phyloP scores from a whole-genome alignment of 139 green algal genomes.

The Coelastrella sp. region DNA sequence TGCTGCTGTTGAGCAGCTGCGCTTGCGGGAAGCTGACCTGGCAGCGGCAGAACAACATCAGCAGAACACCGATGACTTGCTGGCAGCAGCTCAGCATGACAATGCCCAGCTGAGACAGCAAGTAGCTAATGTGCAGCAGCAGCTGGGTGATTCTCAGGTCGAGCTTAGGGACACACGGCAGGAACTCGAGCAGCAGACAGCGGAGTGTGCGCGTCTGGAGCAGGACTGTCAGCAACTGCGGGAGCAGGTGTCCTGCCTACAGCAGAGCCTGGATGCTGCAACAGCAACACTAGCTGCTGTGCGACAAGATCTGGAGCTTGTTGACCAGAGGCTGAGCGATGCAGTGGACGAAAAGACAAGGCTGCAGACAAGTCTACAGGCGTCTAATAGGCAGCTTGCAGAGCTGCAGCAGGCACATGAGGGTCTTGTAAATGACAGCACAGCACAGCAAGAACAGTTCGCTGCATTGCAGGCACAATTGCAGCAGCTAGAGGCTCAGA shows the following conservation, averaged over 20 bases:
- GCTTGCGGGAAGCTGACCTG: not conserved
- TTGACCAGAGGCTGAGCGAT: not conserved
- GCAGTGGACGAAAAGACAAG: not conserved
- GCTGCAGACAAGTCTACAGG: not conserved
- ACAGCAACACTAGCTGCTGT: not conserved
- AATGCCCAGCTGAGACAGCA: conserved; percentile 16
- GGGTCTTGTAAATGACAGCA: not conserved
- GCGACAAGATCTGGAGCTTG: conserved; percentile 13
- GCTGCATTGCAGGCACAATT: not conserved
- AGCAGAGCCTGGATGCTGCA: not conserved
- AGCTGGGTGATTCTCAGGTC: not conserved
- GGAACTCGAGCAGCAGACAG: conserved; percentile 4
- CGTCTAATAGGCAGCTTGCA: not conserved
- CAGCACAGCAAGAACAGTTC: not conserved
- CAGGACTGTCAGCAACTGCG: not conserved
- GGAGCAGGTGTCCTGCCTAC: not conserved
- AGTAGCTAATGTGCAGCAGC: not conserved
- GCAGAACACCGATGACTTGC: not conserved
- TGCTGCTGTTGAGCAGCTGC: not conserved
- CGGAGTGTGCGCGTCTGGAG: not conserved
- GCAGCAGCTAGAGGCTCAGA: not conserved
- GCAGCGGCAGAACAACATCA: not conserved
- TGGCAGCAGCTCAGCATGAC: not conserved
- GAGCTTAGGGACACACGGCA: conserved; percentile 27
- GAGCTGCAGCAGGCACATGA: conserved; percentile 10